phyloP scores from a whole-genome alignment of 2,329 filamentous ascomycete genomes.

The Penicillium decumbens region DNA sequence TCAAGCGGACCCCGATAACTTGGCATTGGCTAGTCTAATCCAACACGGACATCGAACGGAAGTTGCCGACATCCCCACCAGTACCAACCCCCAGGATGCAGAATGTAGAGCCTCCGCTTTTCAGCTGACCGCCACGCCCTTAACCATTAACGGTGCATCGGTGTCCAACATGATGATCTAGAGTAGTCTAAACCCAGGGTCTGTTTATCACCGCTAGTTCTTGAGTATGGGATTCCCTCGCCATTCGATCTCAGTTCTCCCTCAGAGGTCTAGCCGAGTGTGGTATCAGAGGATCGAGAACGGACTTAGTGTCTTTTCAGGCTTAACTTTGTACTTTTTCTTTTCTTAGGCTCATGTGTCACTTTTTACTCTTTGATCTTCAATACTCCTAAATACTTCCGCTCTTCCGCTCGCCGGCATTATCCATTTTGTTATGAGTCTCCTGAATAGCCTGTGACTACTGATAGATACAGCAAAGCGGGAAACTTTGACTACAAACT shows the following conservation, averaged over 20 bases:
- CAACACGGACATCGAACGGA: neutral
- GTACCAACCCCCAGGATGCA: neutral
- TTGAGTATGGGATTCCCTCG: neutral
- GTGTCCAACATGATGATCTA: neutral
- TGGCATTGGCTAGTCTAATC: neutral
- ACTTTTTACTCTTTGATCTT: neutral
- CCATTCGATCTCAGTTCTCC: neutral
- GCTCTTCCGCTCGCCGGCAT: neutral
- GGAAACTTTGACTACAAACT: neutral
- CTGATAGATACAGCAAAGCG: neutral
- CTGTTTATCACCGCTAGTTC: constrained; percentile 2
- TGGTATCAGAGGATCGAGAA: neutral
- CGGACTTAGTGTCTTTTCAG: constrained; percentile 1
- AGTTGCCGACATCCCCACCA: neutral
- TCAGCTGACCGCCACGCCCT: neutral
- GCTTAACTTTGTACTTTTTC: neutral
- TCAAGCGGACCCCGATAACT: neutral
- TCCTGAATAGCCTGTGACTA: neutral
- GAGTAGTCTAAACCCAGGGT: neutral
- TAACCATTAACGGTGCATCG: neutral
- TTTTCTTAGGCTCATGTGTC: too few species aligned
- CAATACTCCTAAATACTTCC: neutral
- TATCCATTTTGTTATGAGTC: neutral
- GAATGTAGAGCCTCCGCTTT: neutral
- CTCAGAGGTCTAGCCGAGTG: neutral